phyloP scores from a whole-genome alignment of 1,284 basidiomycete genomes.

The Fomitiporia mediterranea region DNA sequence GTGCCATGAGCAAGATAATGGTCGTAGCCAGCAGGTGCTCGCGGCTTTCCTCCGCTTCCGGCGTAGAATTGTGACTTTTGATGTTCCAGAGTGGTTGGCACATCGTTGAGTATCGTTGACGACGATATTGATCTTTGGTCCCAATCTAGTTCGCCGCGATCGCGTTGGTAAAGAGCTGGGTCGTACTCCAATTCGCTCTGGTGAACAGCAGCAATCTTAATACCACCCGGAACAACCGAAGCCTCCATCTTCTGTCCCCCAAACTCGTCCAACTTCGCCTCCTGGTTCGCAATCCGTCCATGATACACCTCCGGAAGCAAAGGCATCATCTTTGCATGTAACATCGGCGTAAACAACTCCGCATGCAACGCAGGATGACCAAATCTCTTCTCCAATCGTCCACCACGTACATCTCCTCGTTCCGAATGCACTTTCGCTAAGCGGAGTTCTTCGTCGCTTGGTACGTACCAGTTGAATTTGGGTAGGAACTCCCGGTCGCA shows the following conservation, averaged over 20 bases:
- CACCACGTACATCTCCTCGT: slow-evolving; percentile 59
- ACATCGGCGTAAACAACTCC: slow-evolving; percentile 83
- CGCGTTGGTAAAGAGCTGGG: slow-evolving; percentile 64
- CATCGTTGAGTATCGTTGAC: slow-evolving; percentile 45
- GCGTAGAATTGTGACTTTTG: slow-evolving; percentile 41
- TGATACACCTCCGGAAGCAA: slow-evolving; percentile 69
- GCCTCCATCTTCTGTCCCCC: slow-evolving; percentile 71
- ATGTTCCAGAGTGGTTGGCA: slow-evolving; percentile 31
- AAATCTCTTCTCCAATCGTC: slow-evolving; percentile 77
- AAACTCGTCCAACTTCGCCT: slow-evolving; percentile 66
- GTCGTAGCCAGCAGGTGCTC: slow-evolving; percentile 40
- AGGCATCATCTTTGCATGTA: slow-evolving; percentile 81
- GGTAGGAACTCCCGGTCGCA: slow-evolving; percentile 63
- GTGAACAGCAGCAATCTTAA: slow-evolving; percentile 73
- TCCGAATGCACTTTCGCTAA: slow-evolving; percentile 67
- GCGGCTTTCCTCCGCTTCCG: neutral
- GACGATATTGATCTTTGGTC: slow-evolving; percentile 68
- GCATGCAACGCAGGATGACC: slow-evolving; percentile 79
- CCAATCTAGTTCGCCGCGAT: slow-evolving; percentile 78
- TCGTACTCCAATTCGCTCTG: slow-evolving; percentile 77
- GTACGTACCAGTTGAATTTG: slow-evolving; percentile 76
- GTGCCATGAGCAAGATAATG: slow-evolving; percentile 48
- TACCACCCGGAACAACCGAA: slow-evolving; percentile 65
- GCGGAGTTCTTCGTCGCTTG: slow-evolving; percentile 66
- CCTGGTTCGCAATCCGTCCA: slow-evolving; percentile 61